A percentile compares a stretch with the other conserved stretches of the same genome.
Evolutionary conservation across 257 asterid genomes (phyloP).

Genomic region (Solanum stenotomum): DNA sequence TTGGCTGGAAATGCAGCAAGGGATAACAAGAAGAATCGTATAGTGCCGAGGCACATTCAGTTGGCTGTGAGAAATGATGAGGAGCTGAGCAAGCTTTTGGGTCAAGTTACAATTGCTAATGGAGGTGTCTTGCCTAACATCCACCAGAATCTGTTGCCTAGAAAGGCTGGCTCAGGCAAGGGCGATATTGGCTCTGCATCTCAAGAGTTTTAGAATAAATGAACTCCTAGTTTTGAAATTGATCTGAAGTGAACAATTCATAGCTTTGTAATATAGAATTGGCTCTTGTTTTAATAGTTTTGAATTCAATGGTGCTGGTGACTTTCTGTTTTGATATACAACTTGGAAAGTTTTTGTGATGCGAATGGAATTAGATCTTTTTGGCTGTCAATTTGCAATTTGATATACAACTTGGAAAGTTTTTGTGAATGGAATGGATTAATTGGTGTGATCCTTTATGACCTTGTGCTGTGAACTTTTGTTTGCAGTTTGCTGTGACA

Average conservation of each 20-base stretch:
- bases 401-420: not conserved
- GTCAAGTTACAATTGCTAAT: constrained; percentile 3
- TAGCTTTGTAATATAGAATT: not conserved
- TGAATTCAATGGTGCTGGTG: not conserved
- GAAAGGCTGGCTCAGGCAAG: constrained; percentile 1
- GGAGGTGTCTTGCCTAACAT: constrained; percentile 6
- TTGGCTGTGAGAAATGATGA: constrained; percentile 8
- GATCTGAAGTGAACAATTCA: not conserved
- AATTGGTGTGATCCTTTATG: not conserved
- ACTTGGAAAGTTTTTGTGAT: not conserved
- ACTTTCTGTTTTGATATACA: not conserved
- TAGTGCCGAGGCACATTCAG: constrained; percentile 3
- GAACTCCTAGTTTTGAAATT: not conserved
- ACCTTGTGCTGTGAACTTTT: not conserved
- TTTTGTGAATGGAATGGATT: not conserved
- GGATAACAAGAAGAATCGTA: constrained; percentile 7
- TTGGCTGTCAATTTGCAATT: not conserved
- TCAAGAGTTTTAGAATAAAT: constrained; percentile 1
- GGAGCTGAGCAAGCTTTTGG: constrained; percentile 9
- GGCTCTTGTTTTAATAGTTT: not conserved
- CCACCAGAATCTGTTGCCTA: constrained; percentile 5
- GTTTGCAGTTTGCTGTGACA: not conserved
- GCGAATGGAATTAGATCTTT: not conserved
- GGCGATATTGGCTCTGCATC: constrained; percentile 1
- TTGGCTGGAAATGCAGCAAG: constrained; percentile 10